Conservation (phyloP, 2,329 filamentous ascomycete genomes). For the Alternaria sp. region DNA sequence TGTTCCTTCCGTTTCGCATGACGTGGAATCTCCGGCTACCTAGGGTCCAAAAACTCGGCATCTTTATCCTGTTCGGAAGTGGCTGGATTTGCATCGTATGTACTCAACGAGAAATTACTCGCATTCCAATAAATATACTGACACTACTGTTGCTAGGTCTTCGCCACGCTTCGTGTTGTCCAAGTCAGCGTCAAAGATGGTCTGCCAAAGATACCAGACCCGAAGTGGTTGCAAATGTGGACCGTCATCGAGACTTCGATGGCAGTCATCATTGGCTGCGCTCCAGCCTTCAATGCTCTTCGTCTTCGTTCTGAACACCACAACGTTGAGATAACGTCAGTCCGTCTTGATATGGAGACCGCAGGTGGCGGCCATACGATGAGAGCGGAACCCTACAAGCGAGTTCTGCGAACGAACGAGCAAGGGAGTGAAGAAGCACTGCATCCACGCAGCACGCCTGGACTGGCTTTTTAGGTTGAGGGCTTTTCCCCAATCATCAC, state of each 20-base stretch:
- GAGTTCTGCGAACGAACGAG: background rate
- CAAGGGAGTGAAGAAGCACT: background rate
- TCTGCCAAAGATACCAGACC: background rate
- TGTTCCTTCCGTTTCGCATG: constrained; percentile 45
- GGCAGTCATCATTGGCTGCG: background rate
- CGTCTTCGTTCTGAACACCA: background rate
- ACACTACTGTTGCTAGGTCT: background rate
- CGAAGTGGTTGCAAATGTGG: background rate
- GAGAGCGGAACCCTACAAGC: too few species aligned
- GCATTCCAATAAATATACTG: background rate
- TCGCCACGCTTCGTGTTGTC: background rate
- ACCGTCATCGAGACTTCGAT: background rate
- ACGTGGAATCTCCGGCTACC: constrained; percentile 48
- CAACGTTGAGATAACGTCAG: background rate
- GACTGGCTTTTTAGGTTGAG: background rate
- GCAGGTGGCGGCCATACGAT: accelerated
- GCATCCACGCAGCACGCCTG: background rate
- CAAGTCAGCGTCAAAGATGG: background rate
- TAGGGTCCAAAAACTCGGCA: constrained; percentile 36
- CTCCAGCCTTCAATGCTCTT: background rate
- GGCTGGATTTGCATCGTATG: background rate
- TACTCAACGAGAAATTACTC: background rate
- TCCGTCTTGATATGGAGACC: background rate
- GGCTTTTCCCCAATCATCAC: too few species aligned
- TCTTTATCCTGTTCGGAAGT: constrained; percentile 33